phyloP scores from a whole-genome alignment of 768 basidiomycete species.

The Psilocybe cubensis region DNA sequence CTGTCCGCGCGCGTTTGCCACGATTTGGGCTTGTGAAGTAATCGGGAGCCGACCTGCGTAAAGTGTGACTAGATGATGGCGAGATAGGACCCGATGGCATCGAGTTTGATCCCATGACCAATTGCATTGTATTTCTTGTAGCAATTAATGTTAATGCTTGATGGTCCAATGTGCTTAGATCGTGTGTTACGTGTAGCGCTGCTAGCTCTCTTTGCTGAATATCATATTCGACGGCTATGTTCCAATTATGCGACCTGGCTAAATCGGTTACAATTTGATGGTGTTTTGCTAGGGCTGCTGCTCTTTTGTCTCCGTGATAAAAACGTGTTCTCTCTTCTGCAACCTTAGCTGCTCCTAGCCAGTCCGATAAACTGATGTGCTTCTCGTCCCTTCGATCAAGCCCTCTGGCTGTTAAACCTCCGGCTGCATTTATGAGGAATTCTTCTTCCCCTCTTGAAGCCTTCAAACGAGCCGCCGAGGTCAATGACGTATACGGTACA shows the following conservation, averaged over 20 bases:
- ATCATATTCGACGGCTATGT: conserved; percentile 20
- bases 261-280: conserved; percentile 13
- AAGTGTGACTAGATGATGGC: too few relatives aligned
- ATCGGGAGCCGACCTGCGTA: too few relatives aligned
- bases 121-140: conserved; percentile 12
- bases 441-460: conserved; percentile 20
- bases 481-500: conserved; percentile 25
- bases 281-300: conserved; percentile 13
- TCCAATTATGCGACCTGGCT: conserved; percentile 10
- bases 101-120: too few relatives aligned
- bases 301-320: conserved; percentile 16
- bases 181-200: conserved; percentile 13
- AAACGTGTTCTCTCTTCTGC: conserved; percentile 11
- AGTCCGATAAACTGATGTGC: conserved; percentile 20
- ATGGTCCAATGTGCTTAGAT: conserved; percentile 17
- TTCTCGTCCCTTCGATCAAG: background rate
- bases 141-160: background rate
- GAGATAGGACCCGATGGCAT: too few relatives aligned
- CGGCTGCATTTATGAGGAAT: conserved; percentile 6
- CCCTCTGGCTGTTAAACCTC: background rate
- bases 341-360: conserved; percentile 1
- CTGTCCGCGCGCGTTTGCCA: too few relatives aligned
- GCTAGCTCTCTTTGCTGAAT: conserved; percentile 23
- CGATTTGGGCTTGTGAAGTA: too few relatives aligned
- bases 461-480: conserved; percentile 9